Evolutionary conservation across 139 green algal genomes (phyloP), one percentile per base, ranked within the genome.

Genomic region (Chlorella sp.): DNA sequence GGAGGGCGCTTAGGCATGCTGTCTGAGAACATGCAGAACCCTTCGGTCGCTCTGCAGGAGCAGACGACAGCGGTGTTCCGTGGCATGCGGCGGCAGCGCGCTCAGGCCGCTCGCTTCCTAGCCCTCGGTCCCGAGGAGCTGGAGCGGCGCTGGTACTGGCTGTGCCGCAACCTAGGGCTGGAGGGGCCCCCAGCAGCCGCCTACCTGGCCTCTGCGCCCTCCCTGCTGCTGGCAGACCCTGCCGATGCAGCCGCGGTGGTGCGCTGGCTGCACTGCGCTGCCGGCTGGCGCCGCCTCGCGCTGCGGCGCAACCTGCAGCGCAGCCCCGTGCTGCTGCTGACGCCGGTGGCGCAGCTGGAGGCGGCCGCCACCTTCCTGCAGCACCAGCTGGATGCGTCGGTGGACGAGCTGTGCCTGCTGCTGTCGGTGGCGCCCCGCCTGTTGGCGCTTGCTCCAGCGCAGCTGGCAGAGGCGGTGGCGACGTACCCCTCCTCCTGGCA

Each of bases 381-480:
- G 67, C 34, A 26, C 30, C 23, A 25, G 28, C 51, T 85, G 80
- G 80, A 85, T 15, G 51, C 51, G 9, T 62, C 28, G 47, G 25
- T 65, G 32, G 80, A 74, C 1, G 80, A 85, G 80, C 80, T 85
- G 32, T 63, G 47, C 44, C 68, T 85, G 47, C 80, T 85, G 51
- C 80, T 85, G 20, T 18, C 55, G 7, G n/a, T 85, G 64, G 80
- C 67, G 68, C 80, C 80, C 18, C 67, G 69, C 68, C 80, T 85
- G 80, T 68, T 85, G 30, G 67, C 51, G 36, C 39, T 75, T 26
- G 25, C 23, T 6, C 67, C 51, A 25, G 25, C 30, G 12, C 28
- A 60, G 9, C 47, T 85, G 34, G 68, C 30, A 1, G 67, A 57
- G 32, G 64, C 69, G 47, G 41, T 62, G 12, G 34, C 11, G 21